Evolutionary conservation across 2,329 filamentous ascomycete genomes (phyloP).

Genomic region (Escovopsis weberi): DNA sequence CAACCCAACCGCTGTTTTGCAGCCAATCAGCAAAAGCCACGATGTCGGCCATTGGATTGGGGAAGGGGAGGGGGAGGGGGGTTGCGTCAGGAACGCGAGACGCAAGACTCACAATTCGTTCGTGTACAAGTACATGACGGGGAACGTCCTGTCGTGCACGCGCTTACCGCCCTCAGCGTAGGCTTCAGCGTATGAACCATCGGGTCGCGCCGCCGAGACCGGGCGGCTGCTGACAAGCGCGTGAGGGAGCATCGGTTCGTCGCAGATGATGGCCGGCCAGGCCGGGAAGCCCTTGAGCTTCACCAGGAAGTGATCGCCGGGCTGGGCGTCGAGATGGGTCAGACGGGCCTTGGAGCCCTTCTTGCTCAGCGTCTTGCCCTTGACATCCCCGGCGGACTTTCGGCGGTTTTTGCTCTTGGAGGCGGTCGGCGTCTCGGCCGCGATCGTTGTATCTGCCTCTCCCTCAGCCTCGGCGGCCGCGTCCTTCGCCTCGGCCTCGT

Average conservation of each 20-base stretch:
- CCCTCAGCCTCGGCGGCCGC: slow-evolving; percentile 16
- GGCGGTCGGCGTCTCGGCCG: slow-evolving; percentile 15
- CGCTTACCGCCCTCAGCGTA: slow-evolving; percentile 82
- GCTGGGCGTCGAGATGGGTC: slow-evolving; percentile 63
- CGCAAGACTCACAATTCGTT: slow-evolving; percentile 80
- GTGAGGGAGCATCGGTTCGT: slow-evolving; percentile 83
- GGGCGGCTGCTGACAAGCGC: slow-evolving; percentile 65
- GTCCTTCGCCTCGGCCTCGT: slow-evolving; percentile 41
- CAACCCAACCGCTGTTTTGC: slow-evolving; percentile 65
- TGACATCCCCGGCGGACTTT: slow-evolving; percentile 60
- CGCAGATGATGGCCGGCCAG: slow-evolving; percentile 89
- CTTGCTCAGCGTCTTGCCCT: slow-evolving; percentile 69
- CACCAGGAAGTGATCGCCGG: slow-evolving; percentile 84
- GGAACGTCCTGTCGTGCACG: slow-evolving; percentile 70
- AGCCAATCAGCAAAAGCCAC: slow-evolving; percentile 6
- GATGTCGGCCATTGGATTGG: not conserved
- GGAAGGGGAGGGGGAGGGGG: not conserved
- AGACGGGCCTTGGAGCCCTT: slow-evolving; percentile 67
- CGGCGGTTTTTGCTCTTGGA: slow-evolving; percentile 40
- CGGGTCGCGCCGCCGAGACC: slow-evolving; percentile 64
- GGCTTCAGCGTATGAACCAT: slow-evolving; percentile 78
- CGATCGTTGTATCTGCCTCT: slow-evolving; percentile 13
- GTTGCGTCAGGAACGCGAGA: not conserved
- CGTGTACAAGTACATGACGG: slow-evolving; percentile 86
- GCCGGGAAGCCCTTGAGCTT: slow-evolving; percentile 88